A percentile compares a stretch with the other conserved stretches of the same genome.
Evolutionary conservation across 495 filamentous ascomycete species (phyloP).

Genomic region (Pyrenula aspistea): DNA sequence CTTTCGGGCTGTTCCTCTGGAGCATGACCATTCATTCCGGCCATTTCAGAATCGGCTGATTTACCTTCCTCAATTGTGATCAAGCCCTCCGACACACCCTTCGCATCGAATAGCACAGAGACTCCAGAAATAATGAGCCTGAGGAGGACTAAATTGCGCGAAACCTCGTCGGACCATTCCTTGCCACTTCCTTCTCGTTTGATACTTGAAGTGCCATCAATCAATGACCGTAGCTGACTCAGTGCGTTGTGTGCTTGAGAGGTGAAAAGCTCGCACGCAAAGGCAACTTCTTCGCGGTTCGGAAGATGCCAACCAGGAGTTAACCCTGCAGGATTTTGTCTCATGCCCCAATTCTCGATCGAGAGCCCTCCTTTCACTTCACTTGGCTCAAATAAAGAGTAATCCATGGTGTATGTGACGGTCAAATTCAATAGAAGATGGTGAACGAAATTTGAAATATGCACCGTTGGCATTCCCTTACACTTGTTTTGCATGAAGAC

Average conservation of each 20-base stretch:
- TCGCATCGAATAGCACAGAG: conserved; percentile 75
- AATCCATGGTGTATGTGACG: conserved; percentile 83
- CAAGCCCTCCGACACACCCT: conserved; percentile 41
- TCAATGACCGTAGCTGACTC: conserved; percentile 58
- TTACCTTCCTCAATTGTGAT: conserved; percentile 10
- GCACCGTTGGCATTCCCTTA: conserved; percentile 82
- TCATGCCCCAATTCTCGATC: conserved; percentile 68
- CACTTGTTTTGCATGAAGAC: conserved; percentile 93
- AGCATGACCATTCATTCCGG: conserved; percentile 15
- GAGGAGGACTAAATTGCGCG: conserved; percentile 74
- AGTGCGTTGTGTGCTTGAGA: conserved; percentile 61
- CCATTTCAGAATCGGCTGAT: conserved; percentile 30
- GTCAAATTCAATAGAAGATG: conserved; percentile 97
- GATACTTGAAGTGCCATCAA: conserved; percentile 67
- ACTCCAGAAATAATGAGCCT: conserved; percentile 79
- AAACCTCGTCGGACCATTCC: conserved; percentile 96
- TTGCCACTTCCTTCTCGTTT: conserved; percentile 92
- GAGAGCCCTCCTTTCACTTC: conserved; percentile 43
- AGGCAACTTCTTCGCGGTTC: conserved; percentile 63
- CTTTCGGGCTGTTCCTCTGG: conserved; percentile 35
- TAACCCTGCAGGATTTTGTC: conserved; percentile 55
- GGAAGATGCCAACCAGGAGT: conserved; percentile 88
- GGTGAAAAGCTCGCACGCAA: conserved; percentile 79
- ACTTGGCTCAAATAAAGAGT: conserved; percentile 66
- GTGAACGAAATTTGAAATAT: conserved; percentile 95